These are phyloP conservation scores for Nemania bipapillata DNA, from an alignment of 2,329 filamentous ascomycete genomes.

Conservation along the genomic window DNA sequence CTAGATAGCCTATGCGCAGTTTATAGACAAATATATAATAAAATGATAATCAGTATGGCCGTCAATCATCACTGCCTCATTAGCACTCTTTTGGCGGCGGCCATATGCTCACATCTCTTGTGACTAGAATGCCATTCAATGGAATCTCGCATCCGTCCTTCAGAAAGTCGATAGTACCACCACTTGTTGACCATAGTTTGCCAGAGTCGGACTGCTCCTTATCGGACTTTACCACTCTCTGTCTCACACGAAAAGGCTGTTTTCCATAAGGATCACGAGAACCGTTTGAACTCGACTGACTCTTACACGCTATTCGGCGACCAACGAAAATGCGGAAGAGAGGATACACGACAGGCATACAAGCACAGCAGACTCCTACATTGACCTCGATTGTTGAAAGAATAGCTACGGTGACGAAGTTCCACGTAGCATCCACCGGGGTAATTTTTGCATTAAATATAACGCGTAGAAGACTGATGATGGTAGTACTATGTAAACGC, in stretches of 20 bases:
- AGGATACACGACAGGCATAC: slow-evolving; percentile 18
- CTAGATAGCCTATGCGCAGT: too few relatives aligned
- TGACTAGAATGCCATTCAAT: slow-evolving; percentile 17
- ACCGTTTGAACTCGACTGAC: not conserved
- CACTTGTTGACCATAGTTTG: slow-evolving; percentile 13
- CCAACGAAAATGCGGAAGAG: slow-evolving; percentile 11
- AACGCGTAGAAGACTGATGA: slow-evolving; percentile 15
- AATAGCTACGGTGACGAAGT: slow-evolving; percentile 16
- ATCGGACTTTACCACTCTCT: slow-evolving; percentile 7
- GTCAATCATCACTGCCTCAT: not conserved
- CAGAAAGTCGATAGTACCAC: not conserved
- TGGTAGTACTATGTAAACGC: slow-evolving; percentile 2
- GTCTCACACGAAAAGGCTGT: slow-evolving; percentile 1
- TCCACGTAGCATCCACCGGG: slow-evolving; percentile 2
- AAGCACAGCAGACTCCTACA: slow-evolving; percentile 14
- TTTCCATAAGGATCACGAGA: not conserved
- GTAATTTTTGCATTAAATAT: slow-evolving; percentile 12
- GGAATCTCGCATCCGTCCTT: slow-evolving; percentile 10
- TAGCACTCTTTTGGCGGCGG: not conserved
- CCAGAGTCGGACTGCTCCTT: slow-evolving; percentile 1
- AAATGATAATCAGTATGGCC: not conserved
- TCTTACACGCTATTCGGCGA: not conserved
- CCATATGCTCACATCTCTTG: slow-evolving; percentile 4
- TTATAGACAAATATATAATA: not conserved
- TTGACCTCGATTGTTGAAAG: slow-evolving; percentile 14